A percentile compares a stretch with the other conserved stretches of the same genome.
Evolutionary conservation across 2,329 filamentous ascomycete genomes (phyloP).

Genomic region (Cladophialophora psammophila): DNA sequence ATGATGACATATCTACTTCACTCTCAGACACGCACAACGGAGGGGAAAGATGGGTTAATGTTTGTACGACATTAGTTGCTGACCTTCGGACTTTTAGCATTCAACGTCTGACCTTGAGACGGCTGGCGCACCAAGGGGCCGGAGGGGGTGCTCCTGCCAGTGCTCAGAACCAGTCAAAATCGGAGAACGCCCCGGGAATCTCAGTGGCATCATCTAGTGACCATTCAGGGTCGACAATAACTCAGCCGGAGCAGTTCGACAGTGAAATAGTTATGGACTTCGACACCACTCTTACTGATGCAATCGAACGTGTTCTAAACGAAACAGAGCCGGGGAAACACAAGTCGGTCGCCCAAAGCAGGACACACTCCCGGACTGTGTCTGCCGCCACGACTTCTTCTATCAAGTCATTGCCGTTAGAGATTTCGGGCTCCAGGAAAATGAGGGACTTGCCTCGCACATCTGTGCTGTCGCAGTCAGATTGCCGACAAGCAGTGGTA

Average conservation of each 20-base stretch:
- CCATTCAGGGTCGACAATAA: neutral
- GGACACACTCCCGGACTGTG: constrained; percentile 32
- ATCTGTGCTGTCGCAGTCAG: constrained; percentile 39
- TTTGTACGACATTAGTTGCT: constrained; percentile 64
- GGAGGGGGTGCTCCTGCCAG: neutral
- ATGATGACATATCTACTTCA: constrained; percentile 9
- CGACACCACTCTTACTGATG: constrained; percentile 64
- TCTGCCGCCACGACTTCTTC: constrained; percentile 38
- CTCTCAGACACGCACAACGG: constrained; percentile 9
- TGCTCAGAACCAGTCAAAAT: neutral
- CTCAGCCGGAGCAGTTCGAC: constrained; percentile 47
- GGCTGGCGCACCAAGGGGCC: constrained; percentile 47
- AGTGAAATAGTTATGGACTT: constrained; percentile 65
- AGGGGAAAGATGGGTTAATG: constrained; percentile 57
- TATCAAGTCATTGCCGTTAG: constrained; percentile 39
- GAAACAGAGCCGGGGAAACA: constrained; percentile 25
- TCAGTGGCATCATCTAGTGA: neutral
- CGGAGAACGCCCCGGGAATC: neutral
- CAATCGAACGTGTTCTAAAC: constrained; percentile 61
- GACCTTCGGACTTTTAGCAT: constrained; percentile 63
- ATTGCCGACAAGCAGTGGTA: constrained; percentile 63
- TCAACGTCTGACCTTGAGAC: constrained; percentile 62
- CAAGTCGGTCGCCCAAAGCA: constrained; percentile 20
- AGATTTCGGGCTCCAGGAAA: constrained; percentile 29
- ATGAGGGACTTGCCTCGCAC: constrained; percentile 16